Percentiles rank a stretch among this genome's conserved stretches.
These are phyloP conservation scores for Paramarasmius palmivorus DNA, from an alignment of 1,284 basidiomycete species.

Conservation along the genomic window DNA sequence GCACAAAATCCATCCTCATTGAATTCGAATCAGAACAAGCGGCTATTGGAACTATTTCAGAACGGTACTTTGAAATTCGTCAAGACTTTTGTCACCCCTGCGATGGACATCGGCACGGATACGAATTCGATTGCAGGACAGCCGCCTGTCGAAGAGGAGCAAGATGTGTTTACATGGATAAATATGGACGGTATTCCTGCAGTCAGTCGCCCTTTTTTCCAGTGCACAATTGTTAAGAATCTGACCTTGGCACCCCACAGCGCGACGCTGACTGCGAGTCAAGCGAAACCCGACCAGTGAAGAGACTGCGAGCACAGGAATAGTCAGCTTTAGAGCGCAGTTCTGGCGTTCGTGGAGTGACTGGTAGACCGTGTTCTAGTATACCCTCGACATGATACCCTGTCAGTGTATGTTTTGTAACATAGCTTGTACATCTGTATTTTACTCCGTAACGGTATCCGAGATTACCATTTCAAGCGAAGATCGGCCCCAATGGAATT, in stretches of 20 bases:
- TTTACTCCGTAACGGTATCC: background rate
- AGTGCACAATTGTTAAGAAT: too few species aligned
- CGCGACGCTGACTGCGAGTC: too few species aligned
- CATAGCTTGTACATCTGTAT: background rate
- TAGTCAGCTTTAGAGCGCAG: too few species aligned
- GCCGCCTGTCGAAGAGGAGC: constrained; percentile 4
- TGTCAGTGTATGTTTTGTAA: background rate
- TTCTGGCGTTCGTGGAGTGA: background rate
- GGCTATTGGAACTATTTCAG: constrained; percentile 47
- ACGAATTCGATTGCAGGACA: constrained; percentile 8
- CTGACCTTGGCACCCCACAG: too few species aligned
- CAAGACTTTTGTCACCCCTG: constrained; percentile 20
- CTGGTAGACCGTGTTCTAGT: background rate
- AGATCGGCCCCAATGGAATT: background rate
- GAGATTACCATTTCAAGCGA: too few species aligned
- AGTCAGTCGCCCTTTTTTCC: background rate
- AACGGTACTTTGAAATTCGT: constrained; percentile 51
- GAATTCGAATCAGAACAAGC: constrained; percentile 51
- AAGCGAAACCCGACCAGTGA: background rate
- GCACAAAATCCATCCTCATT: constrained; percentile 60
- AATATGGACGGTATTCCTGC: background rate
- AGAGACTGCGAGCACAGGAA: background rate
- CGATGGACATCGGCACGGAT: background rate
- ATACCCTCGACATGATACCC: background rate
- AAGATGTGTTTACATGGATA: background rate